Evolutionary conservation across 768 basidiomycete species (phyloP).

Genomic region (Suillus plorans): DNA sequence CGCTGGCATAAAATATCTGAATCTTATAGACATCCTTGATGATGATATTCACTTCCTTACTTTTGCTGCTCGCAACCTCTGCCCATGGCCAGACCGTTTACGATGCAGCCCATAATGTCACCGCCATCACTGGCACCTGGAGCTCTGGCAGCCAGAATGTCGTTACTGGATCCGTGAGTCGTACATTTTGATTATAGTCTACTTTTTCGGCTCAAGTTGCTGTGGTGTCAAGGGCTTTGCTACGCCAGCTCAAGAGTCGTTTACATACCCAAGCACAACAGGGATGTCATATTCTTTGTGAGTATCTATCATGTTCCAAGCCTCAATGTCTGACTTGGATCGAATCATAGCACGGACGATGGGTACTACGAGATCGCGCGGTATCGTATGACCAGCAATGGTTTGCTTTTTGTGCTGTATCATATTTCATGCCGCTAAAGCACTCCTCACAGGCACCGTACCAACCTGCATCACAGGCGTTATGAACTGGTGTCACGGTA

Average conservation of each 20-base stretch:
- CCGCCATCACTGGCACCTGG: constrained; percentile 81
- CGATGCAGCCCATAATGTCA: constrained; percentile 59
- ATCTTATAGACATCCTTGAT: constrained; percentile 7
- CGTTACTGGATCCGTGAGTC: constrained; percentile 77
- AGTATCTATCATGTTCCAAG: constrained; percentile 24
- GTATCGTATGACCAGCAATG: constrained; percentile 88
- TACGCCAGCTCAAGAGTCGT: constrained; percentile 77
- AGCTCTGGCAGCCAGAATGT: constrained; percentile 75
- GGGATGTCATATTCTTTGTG: constrained; percentile 92
- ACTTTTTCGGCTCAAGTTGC: constrained; percentile 8
- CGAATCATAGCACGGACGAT: constrained; percentile 52
- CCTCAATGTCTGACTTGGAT: constrained; percentile 5
- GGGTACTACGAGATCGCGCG: constrained; percentile 87
- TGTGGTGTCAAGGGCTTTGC: constrained; percentile 65
- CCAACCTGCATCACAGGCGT: constrained; percentile 90
- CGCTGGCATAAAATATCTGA: neutral
- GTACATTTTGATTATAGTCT: neutral
- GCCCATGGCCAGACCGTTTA: constrained; percentile 41
- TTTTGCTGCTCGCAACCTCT: constrained; percentile 29
- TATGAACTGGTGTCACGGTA: constrained; percentile 90
- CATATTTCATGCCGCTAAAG: neutral
- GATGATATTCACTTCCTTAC: constrained; percentile 24
- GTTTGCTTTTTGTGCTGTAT: constrained; percentile 38
- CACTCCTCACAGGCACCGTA: constrained; percentile 52
- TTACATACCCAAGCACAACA: constrained; percentile 81